Base-by-base conservation (phyloP, 441 rosid species). In the Gossypium lobatum region DNA sequence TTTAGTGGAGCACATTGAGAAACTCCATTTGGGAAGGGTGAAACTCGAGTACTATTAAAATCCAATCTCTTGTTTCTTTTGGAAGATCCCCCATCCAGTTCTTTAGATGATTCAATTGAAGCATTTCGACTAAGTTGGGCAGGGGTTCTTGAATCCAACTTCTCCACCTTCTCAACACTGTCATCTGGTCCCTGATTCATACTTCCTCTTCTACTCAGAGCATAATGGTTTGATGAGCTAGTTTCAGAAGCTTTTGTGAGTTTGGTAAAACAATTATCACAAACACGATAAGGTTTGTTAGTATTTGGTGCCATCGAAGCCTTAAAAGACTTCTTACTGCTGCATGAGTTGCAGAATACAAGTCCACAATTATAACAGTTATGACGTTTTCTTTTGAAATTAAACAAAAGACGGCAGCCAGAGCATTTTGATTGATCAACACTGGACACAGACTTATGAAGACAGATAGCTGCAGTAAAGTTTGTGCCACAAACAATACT, bases 251-350 rank as follows among this genome's bases (percentile, higher is more conserved):
- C 78, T 79, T 83, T 86, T 63, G 79, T 76, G 50, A 86, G 81
- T 73, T 84, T 86, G 52, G 70, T 75, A 64, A 45, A 86, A 77
- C 89, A 86, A 77, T 71, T 81, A 77, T 84, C 88, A 71, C 89
- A 86, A 31, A 86, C 88, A 55, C 89, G 88, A 52, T 80, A 80
- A 46, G 84, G 81, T 77, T 86, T 86, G 79, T 76, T 79, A 39
- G 85, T 84, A 69, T 81, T 83, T 62, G 89, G 88, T 28, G 89
- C 89, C 89, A 86, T 81, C 72, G 88, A 86, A 77, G 88, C 88
- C 82, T 78, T 84, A 48, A 81, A 76, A 59, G 86, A 81, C 82
- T 83, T 86, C 72, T 80, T 81, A 66, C 86, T 83, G 73, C 88
- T 86, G 74, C 89, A 86, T 14, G 86, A 80, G 73, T 86, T 85